phyloP scores from a whole-genome alignment of 2,329 filamentous ascomycete species.

The Phaeophleospora eucalypticola region DNA sequence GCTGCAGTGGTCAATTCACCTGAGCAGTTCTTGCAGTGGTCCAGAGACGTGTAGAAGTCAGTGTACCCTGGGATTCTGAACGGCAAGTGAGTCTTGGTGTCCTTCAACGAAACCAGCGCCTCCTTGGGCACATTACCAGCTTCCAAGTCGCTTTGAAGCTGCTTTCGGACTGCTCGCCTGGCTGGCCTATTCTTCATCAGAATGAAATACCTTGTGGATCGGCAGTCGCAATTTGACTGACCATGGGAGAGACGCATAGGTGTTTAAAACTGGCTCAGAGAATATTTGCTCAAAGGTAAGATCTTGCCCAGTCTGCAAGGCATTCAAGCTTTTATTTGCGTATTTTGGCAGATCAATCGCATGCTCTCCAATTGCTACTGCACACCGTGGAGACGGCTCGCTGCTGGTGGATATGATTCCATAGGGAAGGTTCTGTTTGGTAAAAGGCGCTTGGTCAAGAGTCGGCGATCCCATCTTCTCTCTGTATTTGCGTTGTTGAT shows the following conservation, averaged over 20 bases:
- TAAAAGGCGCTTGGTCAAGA: slow-evolving; percentile 27
- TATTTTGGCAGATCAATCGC: slow-evolving; percentile 27
- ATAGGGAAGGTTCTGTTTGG: slow-evolving; percentile 28
- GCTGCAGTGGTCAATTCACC: slow-evolving; percentile 38
- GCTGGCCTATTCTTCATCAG: slow-evolving; percentile 13
- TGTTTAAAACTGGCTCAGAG: slow-evolving; percentile 43
- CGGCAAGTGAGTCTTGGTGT: slow-evolving; percentile 52
- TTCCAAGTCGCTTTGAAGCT: slow-evolving; percentile 37
- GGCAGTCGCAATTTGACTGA: not conserved
- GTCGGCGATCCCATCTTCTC: slow-evolving; percentile 16
- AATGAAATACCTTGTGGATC: not conserved
- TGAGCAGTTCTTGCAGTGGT: slow-evolving; percentile 50
- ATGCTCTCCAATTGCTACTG: slow-evolving; percentile 30
- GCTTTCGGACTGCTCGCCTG: slow-evolving; percentile 37
- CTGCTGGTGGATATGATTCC: slow-evolving; percentile 27
- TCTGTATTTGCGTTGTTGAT: not conserved
- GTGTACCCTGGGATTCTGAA: slow-evolving; percentile 54
- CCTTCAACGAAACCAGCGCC: slow-evolving; percentile 35
- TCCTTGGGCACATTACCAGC: slow-evolving; percentile 24
- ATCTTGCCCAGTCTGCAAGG: slow-evolving; percentile 15
- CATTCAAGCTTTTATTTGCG: slow-evolving; percentile 20
- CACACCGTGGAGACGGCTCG: slow-evolving; percentile 26
- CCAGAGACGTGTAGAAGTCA: slow-evolving; percentile 54
- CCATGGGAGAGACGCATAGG: slow-evolving; percentile 47
- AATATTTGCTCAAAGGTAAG: slow-evolving; percentile 20